Evolutionary conservation across 2,329 filamentous ascomycete genomes (phyloP).

Genomic region (Fusarium verticillioides): DNA sequence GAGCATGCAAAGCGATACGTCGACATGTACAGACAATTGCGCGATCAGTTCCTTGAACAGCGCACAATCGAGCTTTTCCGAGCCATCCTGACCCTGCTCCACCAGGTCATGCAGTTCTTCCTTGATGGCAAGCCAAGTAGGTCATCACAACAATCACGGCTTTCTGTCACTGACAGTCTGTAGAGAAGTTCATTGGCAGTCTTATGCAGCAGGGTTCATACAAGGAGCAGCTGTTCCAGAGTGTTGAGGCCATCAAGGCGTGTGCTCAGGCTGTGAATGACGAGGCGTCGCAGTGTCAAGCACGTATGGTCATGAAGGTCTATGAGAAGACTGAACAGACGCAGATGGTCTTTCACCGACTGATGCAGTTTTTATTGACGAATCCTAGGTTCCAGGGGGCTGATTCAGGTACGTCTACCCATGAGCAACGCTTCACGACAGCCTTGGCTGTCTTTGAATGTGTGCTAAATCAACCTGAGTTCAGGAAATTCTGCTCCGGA

Average conservation of each 20-base stretch:
- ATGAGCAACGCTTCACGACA: neutral
- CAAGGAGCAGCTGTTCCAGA: neutral
- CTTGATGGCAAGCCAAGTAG: neutral
- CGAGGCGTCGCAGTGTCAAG: neutral
- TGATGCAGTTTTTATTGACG: neutral
- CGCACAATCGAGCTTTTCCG: neutral
- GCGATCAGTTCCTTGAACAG: neutral
- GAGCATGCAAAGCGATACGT: neutral
- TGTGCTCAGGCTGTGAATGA: neutral
- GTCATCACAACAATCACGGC: fast-evolving
- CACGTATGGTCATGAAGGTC: neutral
- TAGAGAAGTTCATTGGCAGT: neutral
- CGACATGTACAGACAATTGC: neutral
- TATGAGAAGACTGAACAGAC: neutral
- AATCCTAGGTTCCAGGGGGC: neutral
- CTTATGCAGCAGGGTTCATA: neutral
- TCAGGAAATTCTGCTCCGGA: neutral
- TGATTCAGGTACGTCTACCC: neutral
- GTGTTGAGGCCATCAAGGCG: neutral
- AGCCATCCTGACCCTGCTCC: neutral
- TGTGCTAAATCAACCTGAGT: neutral
- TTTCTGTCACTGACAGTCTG: neutral
- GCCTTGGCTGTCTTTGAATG: neutral
- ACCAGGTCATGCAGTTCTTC: neutral
- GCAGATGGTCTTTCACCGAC: neutral